These are phyloP conservation scores for Dicorynia guianensis DNA, from an alignment of 306 rosid species.

Conservation along the genomic window DNA sequence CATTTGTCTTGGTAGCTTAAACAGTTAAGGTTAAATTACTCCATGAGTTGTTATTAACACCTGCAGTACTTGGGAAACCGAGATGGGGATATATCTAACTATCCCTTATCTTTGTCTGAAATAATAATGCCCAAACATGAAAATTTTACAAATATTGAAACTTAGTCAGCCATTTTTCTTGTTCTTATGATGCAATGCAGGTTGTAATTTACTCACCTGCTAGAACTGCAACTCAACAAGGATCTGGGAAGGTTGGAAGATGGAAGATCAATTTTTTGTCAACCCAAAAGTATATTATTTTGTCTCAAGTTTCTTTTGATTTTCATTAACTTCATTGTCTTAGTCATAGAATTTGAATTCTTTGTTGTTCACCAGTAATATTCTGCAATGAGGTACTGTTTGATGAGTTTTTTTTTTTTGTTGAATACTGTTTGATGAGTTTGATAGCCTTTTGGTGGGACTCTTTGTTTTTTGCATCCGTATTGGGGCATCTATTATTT, in stretches of 20 bases:
- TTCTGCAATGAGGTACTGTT: neutral
- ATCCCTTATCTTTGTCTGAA: neutral
- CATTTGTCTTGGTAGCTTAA: neutral
- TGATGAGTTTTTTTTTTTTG: slow-evolving; percentile 25
- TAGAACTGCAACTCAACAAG: slow-evolving; percentile 96
- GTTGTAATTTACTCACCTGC: slow-evolving; percentile 97
- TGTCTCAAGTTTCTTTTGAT: slow-evolving; percentile 12
- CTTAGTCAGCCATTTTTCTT: slow-evolving; percentile 18
- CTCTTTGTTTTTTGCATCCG: slow-evolving; percentile 8
- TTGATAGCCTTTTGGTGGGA: slow-evolving; percentile 14
- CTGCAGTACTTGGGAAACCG: neutral
- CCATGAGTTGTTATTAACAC: neutral
- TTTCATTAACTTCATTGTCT: neutral
- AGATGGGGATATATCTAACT: neutral
- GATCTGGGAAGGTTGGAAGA: slow-evolving; percentile 93
- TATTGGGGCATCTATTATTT: slow-evolving; percentile 30
- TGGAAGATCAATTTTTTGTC: slow-evolving; percentile 98
- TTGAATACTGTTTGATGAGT: neutral
- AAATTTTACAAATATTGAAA: slow-evolving; percentile 7
- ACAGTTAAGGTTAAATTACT: neutral
- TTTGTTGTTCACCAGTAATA: neutral
- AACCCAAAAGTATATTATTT: slow-evolving; percentile 76
- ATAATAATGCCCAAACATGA: neutral
- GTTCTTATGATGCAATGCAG: slow-evolving; percentile 50
- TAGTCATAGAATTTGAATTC: slow-evolving; percentile 24